Evolutionary conservation across 352 stramenopile genomes (phyloP), one percentile per base, ranked within the genome.

Genomic region (Pythium grandisporangium): DNA sequence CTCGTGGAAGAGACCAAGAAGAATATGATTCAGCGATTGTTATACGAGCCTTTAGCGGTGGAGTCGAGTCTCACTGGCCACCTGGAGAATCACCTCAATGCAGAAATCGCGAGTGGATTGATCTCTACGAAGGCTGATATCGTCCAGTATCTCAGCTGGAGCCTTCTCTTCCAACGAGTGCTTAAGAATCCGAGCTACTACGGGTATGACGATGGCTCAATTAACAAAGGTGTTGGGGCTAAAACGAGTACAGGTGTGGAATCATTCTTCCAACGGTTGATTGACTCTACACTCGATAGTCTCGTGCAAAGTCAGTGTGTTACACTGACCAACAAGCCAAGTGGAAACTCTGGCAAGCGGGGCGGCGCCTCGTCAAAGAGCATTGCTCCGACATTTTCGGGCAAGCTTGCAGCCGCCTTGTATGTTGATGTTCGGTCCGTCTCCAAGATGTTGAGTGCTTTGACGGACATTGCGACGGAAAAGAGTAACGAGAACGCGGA

Each of bases 1-100:
- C 82, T 99, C 37, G 93, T 98, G 7, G 83, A 98, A 58, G 93
- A 97, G 45, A 89, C 83, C 30, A 98, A 99, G 72, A 99, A 99
- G 72, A 97, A 96, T 53, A 98, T 98, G 67, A 98, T 95, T 30
- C 92, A 97, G 57, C 97, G 97, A 45, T 98, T 99, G 42, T 66
- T 99, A 17, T 98, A 98, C 51, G 93, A 98, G 45, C 95, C 96
- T 5, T 95, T 98, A 35, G 93, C 96, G 25, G 85, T 99, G 7
- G 95, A 99, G 63, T 98, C 92, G 32, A 96, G 88, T 13, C 79
- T 99, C 2, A 56, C 77, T 6, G 70, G 71, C 16, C 63, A 91
- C 19, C 56, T 98, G 30, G 83, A 79, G 38, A 98, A 99, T 70
- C 92, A 97, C 38, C 45, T 99, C 16, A 98, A 98, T 59, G 96